Percentiles rank a stretch among this genome's conserved stretches.
These are phyloP conservation scores for Ziziphus jujuba DNA, from an alignment of 306 rosid genomes.

Conservation along the genomic window DNA sequence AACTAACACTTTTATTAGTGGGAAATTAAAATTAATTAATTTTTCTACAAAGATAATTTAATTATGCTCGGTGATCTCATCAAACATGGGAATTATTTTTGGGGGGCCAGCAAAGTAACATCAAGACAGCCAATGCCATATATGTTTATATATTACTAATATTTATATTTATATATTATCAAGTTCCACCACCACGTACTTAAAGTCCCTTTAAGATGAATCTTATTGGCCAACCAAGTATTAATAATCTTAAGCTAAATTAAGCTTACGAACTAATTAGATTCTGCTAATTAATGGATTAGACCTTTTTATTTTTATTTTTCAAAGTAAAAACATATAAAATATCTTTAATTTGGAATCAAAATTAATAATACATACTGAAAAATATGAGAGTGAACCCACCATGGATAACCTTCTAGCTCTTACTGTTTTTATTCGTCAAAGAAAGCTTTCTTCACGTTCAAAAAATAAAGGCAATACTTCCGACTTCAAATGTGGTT, in stretches of 20 bases:
- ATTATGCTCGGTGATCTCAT: conserved; percentile 34
- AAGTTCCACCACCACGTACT: conserved; percentile 23
- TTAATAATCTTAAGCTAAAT: neutral
- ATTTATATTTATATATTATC: no score
- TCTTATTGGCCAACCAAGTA: conserved; percentile 6
- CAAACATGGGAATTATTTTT: conserved; percentile 35
- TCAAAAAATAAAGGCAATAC: no score
- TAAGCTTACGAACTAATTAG: conserved; percentile 6
- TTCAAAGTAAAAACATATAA: no score
- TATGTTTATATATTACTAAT: no score
- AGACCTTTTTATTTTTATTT: neutral
- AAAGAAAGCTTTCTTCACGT: no score
- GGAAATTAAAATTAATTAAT: conserved; percentile 1
- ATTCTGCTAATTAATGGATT: conserved; percentile 3
- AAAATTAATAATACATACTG: no score
- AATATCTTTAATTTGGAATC: no score
- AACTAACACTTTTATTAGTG: conserved; percentile 37
- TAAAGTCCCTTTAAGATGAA: conserved; percentile 1
- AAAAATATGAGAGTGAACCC: no score
- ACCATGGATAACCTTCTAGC: no score
- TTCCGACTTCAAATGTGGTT: no score
- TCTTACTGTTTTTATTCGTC: no score
- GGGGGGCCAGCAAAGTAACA: conserved; percentile 45
- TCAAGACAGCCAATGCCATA: conserved; percentile 43
- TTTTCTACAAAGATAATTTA: conserved; percentile 20